Conservation (phyloP, 164 flowering plant genomes). For the Chimonanthus praecox region DNA sequence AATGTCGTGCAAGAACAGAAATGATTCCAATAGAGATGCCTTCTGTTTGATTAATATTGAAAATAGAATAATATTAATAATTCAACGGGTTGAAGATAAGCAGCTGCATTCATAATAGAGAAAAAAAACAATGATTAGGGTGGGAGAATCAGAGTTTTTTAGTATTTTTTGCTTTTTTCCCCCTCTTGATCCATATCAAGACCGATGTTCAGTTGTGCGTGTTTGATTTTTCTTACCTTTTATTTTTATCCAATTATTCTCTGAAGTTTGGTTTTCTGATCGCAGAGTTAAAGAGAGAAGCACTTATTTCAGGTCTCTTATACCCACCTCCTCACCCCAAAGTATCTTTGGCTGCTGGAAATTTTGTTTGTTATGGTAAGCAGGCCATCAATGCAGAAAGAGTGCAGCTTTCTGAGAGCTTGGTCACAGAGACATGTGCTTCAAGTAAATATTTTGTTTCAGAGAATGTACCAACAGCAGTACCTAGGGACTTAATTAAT, state of each 20-base stretch:
- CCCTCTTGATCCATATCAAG: too few species aligned
- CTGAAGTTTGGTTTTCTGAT: constrained; percentile 9
- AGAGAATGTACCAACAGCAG: constrained; percentile 17
- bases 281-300: constrained; percentile 62
- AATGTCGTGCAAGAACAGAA: too few species aligned
- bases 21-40: too few species aligned
- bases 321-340: constrained; percentile 33
- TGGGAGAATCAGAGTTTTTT: too few species aligned
- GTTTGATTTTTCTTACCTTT: not conserved
- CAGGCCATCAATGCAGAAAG: constrained; percentile 21
- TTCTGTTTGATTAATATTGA: too few species aligned
- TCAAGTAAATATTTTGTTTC: constrained; percentile 19
- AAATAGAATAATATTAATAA: too few species aligned
- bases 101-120: too few species aligned
- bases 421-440: constrained; percentile 19
- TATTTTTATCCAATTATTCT: not conserved
- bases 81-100: too few species aligned
- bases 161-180: too few species aligned
- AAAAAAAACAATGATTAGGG: too few species aligned
- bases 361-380: constrained; percentile 17
- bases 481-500: constrained; percentile 6
- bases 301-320: constrained; percentile 55
- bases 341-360: constrained; percentile 23
- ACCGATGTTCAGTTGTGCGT: not conserved
- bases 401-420: constrained; percentile 17